Conservation (phyloP, 768 basidiomycete species). For the Macrolepiota dolichaula region DNA sequence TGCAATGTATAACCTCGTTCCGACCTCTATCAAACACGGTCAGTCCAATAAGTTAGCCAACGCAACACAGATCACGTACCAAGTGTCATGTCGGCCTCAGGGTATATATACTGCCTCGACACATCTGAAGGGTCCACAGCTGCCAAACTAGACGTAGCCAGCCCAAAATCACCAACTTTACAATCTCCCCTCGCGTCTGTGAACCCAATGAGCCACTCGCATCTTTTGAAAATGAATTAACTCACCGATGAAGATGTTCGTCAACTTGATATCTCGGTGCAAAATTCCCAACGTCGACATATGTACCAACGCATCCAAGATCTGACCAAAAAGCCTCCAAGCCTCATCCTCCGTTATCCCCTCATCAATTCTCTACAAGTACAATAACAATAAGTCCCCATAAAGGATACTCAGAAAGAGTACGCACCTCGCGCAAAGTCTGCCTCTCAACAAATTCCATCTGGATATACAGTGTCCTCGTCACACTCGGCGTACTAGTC, state of each 20-base stretch:
- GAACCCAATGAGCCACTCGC: no score
- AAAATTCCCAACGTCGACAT: constrained; percentile 87
- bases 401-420: neutral
- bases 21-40: constrained; percentile 56
- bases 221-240: constrained; percentile 1
- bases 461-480: constrained; percentile 84
- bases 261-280: constrained; percentile 88
- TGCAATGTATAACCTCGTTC: constrained; percentile 89
- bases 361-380: constrained; percentile 66
- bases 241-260: constrained; percentile 91
- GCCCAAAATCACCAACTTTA: constrained; percentile 93
- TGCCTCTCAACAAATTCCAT: constrained; percentile 96
- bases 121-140: constrained; percentile 75
- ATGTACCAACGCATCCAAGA: constrained; percentile 85
- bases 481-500: constrained; percentile 26
- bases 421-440: constrained; percentile 75
- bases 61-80: constrained; percentile 34
- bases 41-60: neutral
- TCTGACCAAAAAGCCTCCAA: constrained; percentile 88
- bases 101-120: constrained; percentile 36
- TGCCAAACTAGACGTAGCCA: constrained; percentile 80
- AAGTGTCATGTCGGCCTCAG: constrained; percentile 72
- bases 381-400: neutral
- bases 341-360: constrained; percentile 81
- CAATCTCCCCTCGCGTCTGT: constrained; percentile 80